phyloP scores from a whole-genome alignment of 2,329 filamentous ascomycete species.

The Neurospora sp. region DNA sequence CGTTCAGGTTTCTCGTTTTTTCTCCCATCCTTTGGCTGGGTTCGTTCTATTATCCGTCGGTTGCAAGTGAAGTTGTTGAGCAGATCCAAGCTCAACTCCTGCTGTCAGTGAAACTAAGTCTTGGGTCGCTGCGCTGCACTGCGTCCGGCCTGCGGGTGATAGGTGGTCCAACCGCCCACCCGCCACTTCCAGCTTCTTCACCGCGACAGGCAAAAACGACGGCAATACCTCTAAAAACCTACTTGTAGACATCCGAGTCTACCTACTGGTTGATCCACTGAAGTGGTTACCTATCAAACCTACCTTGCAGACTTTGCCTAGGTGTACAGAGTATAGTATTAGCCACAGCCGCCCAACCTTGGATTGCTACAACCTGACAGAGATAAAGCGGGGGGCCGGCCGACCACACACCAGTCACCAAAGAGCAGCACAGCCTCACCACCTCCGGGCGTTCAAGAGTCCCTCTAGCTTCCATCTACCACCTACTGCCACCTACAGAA shows the following conservation, averaged over 20 bases:
- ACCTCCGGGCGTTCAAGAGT: slow-evolving; percentile 10
- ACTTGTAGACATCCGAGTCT: background rate
- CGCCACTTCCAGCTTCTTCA: background rate
- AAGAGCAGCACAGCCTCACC: slow-evolving; percentile 19
- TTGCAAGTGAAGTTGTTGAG: background rate
- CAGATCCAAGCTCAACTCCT: background rate
- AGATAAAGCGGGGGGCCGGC: slow-evolving; percentile 18
- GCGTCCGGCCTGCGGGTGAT: background rate
- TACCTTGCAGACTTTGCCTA: background rate
- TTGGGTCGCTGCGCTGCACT: background rate
- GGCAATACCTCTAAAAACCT: background rate
- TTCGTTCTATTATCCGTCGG: background rate
- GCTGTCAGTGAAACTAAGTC: background rate
- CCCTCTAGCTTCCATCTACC: slow-evolving; percentile 6
- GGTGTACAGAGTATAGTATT: background rate
- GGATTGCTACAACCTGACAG: slow-evolving; percentile 1
- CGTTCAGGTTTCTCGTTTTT: background rate
- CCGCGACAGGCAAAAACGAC: background rate
- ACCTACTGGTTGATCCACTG: background rate
- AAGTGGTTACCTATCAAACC: background rate
- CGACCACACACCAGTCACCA: background rate
- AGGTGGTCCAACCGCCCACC: background rate
- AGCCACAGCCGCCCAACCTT: background rate
- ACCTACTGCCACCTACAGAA: slow-evolving; percentile 4
- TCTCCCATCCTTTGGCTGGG: background rate